A percentile compares a stretch with the other conserved stretches of the same genome.
Conservation (phyloP, 305 asterid species). For the Rubia balearica region DNA sequence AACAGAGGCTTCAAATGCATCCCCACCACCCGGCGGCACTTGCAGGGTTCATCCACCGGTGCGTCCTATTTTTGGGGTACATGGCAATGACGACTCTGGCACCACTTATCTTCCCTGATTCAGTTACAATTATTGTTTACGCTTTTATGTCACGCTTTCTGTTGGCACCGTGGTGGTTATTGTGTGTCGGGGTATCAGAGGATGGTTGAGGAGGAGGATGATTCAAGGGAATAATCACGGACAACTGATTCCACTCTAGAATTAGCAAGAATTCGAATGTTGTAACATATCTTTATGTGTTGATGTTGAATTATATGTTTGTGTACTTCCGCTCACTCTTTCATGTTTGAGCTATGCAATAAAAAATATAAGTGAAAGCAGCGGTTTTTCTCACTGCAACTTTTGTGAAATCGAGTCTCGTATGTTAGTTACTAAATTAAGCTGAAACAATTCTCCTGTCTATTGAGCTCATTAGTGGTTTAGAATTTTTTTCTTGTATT, state of each 20-base stretch:
- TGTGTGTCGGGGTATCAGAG: background rate
- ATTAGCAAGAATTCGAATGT: background rate
- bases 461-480: too few relatives aligned
- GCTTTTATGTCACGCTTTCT: background rate
- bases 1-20: background rate
- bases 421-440: too few relatives aligned
- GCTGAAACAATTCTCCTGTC: too few relatives aligned
- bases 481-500: too few relatives aligned
- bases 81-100: background rate
- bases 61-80: background rate
- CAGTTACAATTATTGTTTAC: background rate
- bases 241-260: background rate
- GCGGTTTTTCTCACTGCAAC: background rate
- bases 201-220: background rate
- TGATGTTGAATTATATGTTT: background rate
- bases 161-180: background rate
- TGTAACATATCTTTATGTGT: background rate
- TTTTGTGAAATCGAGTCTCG: too few relatives aligned
- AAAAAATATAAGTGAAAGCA: background rate
- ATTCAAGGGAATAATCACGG: background rate
- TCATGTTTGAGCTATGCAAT: too few relatives aligned
- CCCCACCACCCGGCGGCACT: background rate
- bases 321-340: too few relatives aligned
- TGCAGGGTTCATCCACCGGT: background rate
- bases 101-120: background rate